Conservation (phyloP, 495 filamentous ascomycete species). For the Penicillium fimorum region DNA sequence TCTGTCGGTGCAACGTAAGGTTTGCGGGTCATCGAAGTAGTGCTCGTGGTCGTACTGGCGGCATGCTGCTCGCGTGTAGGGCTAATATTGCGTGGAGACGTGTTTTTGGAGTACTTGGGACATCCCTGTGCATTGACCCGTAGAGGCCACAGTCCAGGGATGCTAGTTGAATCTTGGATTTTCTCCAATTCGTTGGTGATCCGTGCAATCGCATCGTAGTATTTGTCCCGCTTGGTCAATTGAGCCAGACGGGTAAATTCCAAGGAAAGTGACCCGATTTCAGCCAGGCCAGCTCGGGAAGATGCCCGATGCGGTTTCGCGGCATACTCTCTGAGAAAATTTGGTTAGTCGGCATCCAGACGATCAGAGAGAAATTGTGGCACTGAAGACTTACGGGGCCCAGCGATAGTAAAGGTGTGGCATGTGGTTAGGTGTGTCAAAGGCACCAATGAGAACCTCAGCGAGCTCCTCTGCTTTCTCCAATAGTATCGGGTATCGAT, state of each 20-base stretch:
- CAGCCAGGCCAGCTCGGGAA: constrained; percentile 65
- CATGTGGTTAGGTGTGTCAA: constrained; percentile 97
- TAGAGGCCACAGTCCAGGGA: constrained; percentile 84
- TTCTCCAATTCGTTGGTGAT: constrained; percentile 85
- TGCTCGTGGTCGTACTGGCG: constrained; percentile 1
- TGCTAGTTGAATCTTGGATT: constrained; percentile 67
- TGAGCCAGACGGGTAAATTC: constrained; percentile 95
- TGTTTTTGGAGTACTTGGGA: constrained; percentile 36
- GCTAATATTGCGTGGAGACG: constrained; percentile 9
- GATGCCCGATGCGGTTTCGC: constrained; percentile 65
- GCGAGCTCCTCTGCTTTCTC: constrained; percentile 87
- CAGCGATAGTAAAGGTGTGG: constrained; percentile 83
- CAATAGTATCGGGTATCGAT: constrained; percentile 66
- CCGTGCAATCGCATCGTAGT: constrained; percentile 93
- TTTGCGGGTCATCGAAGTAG: constrained; percentile 13
- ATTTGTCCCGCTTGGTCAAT: constrained; percentile 79
- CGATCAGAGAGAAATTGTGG: background rate
- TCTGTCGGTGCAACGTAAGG: constrained; percentile 26
- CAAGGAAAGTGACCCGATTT: constrained; percentile 86
- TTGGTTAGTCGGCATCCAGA: constrained; percentile 8
- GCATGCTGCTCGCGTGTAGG: constrained; percentile 3
- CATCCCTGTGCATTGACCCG: constrained; percentile 77
- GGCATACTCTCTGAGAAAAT: constrained; percentile 47
- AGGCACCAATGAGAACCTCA: constrained; percentile 84
- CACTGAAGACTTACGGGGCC: constrained; percentile 58